These are phyloP conservation scores for Knoxia roxburghii DNA, from an alignment of 257 asterid species.

Conservation along the genomic window DNA sequence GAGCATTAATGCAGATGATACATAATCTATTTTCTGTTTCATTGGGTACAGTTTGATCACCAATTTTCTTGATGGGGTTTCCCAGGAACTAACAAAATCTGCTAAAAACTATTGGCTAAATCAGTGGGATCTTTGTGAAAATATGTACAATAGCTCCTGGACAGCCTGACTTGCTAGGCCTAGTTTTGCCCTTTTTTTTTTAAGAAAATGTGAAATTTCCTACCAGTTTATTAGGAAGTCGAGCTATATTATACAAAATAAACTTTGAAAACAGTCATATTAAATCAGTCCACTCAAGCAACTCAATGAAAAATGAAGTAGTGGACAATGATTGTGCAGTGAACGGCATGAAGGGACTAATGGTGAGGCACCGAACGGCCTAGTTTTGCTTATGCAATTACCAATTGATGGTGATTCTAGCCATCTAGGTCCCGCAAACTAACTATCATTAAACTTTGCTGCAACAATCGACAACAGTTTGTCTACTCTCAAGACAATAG, in stretches of 20 bases:
- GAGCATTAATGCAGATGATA: neutral
- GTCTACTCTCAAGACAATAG: neutral
- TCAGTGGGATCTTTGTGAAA: conserved; percentile 4
- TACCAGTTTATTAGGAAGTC: no score
- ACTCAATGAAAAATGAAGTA: no score
- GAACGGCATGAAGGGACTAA: no score
- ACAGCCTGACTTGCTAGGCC: conserved; percentile 1
- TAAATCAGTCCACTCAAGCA: no score
- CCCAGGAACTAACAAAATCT: neutral
- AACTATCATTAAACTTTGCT: conserved; percentile 1
- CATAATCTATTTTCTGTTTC: neutral
- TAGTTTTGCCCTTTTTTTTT: no score
- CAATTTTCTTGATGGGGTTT: neutral
- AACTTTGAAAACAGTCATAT: no score
- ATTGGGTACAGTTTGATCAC: neutral
- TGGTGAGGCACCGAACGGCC: no score
- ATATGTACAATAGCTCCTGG: conserved; percentile 4
- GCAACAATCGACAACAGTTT: neutral
- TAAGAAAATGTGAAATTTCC: no score
- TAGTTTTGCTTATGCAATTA: neutral
- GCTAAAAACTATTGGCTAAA: neutral
- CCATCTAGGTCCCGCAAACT: neutral
- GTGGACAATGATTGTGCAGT: no score
- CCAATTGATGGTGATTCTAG: neutral
- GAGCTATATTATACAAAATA: no score